Percentiles rank a stretch among this genome's conserved stretches.
These are phyloP conservation scores for Tilletiopsis washingtonensis DNA, from an alignment of 1,284 basidiomycete species.

Conservation along the genomic window DNA sequence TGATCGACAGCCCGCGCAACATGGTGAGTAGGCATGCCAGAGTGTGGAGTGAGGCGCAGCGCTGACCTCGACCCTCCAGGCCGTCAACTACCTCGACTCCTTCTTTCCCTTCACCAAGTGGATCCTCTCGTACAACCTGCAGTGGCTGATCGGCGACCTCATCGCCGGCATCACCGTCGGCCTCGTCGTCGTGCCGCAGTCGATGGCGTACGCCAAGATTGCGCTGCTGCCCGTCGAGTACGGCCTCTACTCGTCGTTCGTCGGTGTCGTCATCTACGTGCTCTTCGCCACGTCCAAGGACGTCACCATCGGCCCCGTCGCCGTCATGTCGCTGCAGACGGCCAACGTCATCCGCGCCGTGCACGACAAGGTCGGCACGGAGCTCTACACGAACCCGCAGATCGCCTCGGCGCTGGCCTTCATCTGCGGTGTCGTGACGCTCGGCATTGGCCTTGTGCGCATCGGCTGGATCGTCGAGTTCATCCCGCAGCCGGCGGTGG, in stretches of 20 bases:
- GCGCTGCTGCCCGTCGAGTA: constrained; percentile 78
- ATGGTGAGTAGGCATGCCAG: constrained; percentile 4
- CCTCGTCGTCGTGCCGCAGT: constrained; percentile 46
- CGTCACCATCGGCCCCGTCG: constrained; percentile 50
- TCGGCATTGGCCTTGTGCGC: constrained; percentile 81
- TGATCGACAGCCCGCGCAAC: constrained; percentile 18
- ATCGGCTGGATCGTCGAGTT: constrained; percentile 94
- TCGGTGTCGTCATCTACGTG: constrained; percentile 66
- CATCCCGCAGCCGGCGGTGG: constrained; percentile 81
- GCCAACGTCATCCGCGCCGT: constrained; percentile 53
- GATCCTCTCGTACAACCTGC: constrained; percentile 47
- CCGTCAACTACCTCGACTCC: constrained; percentile 29
- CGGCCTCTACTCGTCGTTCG: constrained; percentile 90
- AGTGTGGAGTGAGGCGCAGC: no score
- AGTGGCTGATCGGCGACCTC: constrained; percentile 46
- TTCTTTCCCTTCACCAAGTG: constrained; percentile 47
- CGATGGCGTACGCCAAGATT: constrained; percentile 60
- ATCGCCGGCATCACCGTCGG: constrained; percentile 49
- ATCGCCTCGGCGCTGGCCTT: constrained; percentile 83
- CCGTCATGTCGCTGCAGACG: constrained; percentile 92
- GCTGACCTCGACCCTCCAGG: not conserved
- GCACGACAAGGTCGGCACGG: not conserved
- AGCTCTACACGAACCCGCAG: constrained; percentile 50
- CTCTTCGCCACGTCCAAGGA: constrained; percentile 47
- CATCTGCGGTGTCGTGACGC: constrained; percentile 83